Conservation (phyloP, 129 eudicot species). For the Flaveria robusta region DNA sequence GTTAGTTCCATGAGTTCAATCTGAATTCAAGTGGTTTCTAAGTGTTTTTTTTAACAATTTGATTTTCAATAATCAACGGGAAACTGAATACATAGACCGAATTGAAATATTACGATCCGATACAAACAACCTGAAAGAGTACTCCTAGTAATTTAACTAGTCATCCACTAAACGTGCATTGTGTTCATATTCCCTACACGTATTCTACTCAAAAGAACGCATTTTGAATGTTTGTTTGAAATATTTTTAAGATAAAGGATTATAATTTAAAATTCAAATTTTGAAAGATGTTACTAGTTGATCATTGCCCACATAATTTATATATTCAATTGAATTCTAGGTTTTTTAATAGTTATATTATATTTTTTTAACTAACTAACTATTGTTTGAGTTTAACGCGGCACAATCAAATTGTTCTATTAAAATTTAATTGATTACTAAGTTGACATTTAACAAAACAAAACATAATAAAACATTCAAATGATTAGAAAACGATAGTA, state of each 20-base stretch:
- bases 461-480: too few species aligned
- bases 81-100: not conserved
- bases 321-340: too few species aligned
- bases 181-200: not conserved
- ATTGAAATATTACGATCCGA: too few species aligned
- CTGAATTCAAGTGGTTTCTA: not conserved
- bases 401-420: too few species aligned
- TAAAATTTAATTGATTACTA: not conserved
- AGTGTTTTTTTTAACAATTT: not conserved
- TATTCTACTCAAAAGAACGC: not conserved
- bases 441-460: not conserved
- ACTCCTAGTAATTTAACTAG: not conserved
- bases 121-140: not conserved
- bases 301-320: not conserved
- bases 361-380: too few species aligned
- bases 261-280: not conserved
- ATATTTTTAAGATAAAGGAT: not conserved
- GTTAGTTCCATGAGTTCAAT: too few species aligned
- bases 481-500: too few species aligned
- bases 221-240: slow-evolving; percentile 2
- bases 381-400: too few species aligned
- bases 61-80: not conserved
- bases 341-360: too few species aligned
- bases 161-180: not conserved
- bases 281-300: not conserved